phyloP scores from a whole-genome alignment of 2,329 filamentous ascomycete species.

The Fusarium subglutinans region DNA sequence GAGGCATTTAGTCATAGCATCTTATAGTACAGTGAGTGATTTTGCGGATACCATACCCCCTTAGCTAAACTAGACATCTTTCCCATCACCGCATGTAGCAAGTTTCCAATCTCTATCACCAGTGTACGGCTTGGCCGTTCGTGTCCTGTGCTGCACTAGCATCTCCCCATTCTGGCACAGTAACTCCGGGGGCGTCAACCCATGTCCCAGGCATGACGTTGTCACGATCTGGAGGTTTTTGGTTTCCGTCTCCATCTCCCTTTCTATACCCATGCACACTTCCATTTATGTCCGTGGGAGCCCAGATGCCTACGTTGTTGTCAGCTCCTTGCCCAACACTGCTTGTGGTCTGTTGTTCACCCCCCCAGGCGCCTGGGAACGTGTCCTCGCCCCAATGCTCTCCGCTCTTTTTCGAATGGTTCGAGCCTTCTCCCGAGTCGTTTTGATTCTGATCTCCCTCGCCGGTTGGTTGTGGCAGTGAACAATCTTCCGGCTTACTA shows the following conservation, averaged over 20 bases:
- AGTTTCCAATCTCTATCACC: slow-evolving; percentile 22
- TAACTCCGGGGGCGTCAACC: slow-evolving; percentile 19
- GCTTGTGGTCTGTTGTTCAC: slow-evolving; percentile 1
- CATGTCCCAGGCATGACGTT: slow-evolving; percentile 49
- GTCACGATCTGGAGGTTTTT: not conserved
- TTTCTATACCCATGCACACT: not conserved
- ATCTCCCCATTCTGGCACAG: slow-evolving; percentile 44
- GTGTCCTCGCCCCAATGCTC: slow-evolving; percentile 38
- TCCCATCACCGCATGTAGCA: slow-evolving; percentile 2
- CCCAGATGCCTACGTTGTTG: slow-evolving; percentile 29
- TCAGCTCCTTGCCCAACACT: slow-evolving; percentile 21
- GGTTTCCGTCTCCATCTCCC: not conserved
- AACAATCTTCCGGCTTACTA: slow-evolving; percentile 1
- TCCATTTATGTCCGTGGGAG: not conserved
- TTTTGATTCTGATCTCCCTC: slow-evolving; percentile 3
- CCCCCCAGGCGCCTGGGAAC: slow-evolving; percentile 7
- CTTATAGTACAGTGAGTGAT: slow-evolving; percentile 17
- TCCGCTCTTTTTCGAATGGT: slow-evolving; percentile 27
- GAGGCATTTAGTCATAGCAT: slow-evolving; percentile 22
- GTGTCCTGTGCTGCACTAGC: slow-evolving; percentile 46
- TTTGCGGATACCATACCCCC: slow-evolving; percentile 31
- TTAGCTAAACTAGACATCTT: slow-evolving; percentile 28
- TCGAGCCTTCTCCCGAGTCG: slow-evolving; percentile 18
- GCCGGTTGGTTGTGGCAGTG: not conserved
- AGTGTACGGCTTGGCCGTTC: slow-evolving; percentile 28